A percentile compares a stretch with the other conserved stretches of the same genome.
Evolutionary conservation across 495 filamentous ascomycete genomes (phyloP).

Genomic region (Endocarpon pusillum): DNA sequence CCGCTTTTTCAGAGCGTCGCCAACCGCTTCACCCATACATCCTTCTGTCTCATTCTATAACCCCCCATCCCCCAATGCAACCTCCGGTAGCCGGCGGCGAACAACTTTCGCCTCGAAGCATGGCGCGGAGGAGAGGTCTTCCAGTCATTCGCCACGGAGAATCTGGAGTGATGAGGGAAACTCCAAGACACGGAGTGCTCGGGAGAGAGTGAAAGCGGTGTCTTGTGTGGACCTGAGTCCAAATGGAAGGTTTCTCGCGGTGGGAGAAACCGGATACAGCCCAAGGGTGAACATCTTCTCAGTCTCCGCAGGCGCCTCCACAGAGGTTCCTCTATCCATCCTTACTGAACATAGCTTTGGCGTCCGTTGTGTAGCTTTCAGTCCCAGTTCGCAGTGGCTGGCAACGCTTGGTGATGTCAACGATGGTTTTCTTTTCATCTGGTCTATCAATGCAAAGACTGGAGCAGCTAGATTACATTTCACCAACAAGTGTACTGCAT

Average conservation of each 20-base stretch:
- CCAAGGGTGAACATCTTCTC: conserved; percentile 83
- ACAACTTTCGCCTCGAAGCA: conserved; percentile 19
- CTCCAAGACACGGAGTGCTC: conserved; percentile 61
- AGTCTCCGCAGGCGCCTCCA: conserved; percentile 51
- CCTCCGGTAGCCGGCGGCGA: conserved; percentile 24
- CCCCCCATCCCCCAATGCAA: conserved; percentile 42
- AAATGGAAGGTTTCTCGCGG: conserved; percentile 75
- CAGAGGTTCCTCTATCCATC: conserved; percentile 68
- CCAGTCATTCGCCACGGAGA: conserved; percentile 21
- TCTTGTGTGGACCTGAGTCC: conserved; percentile 86
- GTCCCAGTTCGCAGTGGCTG: conserved; percentile 68
- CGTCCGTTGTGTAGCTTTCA: conserved; percentile 77
- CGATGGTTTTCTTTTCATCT: conserved; percentile 88
- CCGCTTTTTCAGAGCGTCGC: conserved; percentile 77
- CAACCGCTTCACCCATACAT: conserved; percentile 54
- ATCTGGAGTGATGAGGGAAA: conserved; percentile 43
- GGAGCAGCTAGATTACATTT: conserved; percentile 75
- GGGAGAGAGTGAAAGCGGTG: conserved; percentile 85
- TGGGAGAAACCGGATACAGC: conserved; percentile 90
- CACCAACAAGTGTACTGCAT: conserved; percentile 84
- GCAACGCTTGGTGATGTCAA: conserved; percentile 76
- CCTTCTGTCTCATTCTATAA: conserved; percentile 33
- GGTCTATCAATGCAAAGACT: conserved; percentile 67
- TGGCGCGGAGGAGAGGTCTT: conserved; percentile 13
- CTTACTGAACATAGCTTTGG: conserved; percentile 83